These are phyloP conservation scores for Tympanopsis confertula DNA, from an alignment of 2,329 filamentous ascomycete genomes.

Conservation along the genomic window DNA sequence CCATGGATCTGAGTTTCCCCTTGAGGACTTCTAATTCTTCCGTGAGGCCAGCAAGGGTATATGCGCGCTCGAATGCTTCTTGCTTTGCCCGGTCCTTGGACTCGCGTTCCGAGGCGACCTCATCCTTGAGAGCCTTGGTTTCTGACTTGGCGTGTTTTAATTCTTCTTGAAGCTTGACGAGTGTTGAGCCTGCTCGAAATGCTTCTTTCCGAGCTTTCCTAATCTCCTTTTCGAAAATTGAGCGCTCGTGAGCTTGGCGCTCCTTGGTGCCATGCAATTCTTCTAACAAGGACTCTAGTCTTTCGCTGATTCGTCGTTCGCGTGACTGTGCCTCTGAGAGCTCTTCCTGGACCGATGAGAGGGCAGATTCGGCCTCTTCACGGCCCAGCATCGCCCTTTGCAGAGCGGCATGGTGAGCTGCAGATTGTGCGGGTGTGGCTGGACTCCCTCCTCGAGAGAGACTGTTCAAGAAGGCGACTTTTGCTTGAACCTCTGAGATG, in stretches of 20 bases:
- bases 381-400: slow-evolving; percentile 29
- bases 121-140: slow-evolving; percentile 34
- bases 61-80: slow-evolving; percentile 31
- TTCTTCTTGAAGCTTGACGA: slow-evolving; percentile 42
- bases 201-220: slow-evolving; percentile 41
- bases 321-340: slow-evolving; percentile 26
- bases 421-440: slow-evolving; percentile 17
- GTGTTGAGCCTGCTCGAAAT: slow-evolving; percentile 38
- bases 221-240: slow-evolving; percentile 43
- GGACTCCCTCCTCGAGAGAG: slow-evolving; percentile 17
- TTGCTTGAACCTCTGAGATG: slow-evolving; percentile 29
- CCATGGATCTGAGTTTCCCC: slow-evolving; percentile 9
- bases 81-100: slow-evolving; percentile 29
- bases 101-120: slow-evolving; percentile 35
- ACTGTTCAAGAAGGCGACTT: slow-evolving; percentile 32
- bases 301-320: slow-evolving; percentile 27
- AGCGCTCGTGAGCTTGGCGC: slow-evolving; percentile 29
- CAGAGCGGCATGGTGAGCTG: slow-evolving; percentile 26
- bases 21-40: slow-evolving; percentile 6
- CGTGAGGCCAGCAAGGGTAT: slow-evolving; percentile 27
- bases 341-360: slow-evolving; percentile 18
- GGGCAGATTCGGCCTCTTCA: slow-evolving; percentile 28
- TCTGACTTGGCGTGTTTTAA: slow-evolving; percentile 26
- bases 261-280: slow-evolving; percentile 37
- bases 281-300: slow-evolving; percentile 31